Conservation (phyloP, 345 rosid species). For the Excoecaria cochinchinensis region DNA sequence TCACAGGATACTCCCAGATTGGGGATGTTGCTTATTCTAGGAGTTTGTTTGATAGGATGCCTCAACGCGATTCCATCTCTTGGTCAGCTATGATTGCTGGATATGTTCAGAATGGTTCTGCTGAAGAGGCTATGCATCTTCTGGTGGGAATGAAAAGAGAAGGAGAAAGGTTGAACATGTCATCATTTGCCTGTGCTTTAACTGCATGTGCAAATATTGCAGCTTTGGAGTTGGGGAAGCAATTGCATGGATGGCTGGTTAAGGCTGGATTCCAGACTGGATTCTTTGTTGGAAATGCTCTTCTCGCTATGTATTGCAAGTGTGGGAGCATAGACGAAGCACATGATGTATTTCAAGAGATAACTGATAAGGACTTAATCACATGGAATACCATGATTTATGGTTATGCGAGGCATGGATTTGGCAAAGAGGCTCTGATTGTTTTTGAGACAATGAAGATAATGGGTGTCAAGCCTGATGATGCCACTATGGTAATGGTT, state of each 20-base stretch:
- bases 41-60: slow-evolving; percentile 53
- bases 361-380: slow-evolving; percentile 56
- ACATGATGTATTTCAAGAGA: slow-evolving; percentile 46
- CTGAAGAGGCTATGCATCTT: slow-evolving; percentile 51
- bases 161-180: slow-evolving; percentile 59
- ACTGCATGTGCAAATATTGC: slow-evolving; percentile 64
- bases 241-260: slow-evolving; percentile 60
- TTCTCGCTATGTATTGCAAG: slow-evolving; percentile 69
- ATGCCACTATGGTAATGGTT: slow-evolving; percentile 50
- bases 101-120: slow-evolving; percentile 53
- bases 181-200: slow-evolving; percentile 56
- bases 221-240: slow-evolving; percentile 66
- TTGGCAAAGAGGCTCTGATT: slow-evolving; percentile 50
- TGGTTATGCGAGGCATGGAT: slow-evolving; percentile 71
- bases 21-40: slow-evolving; percentile 46
- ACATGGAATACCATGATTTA: slow-evolving; percentile 72
- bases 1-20: slow-evolving; percentile 61
- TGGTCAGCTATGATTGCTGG: slow-evolving; percentile 82
- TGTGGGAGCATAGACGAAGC: slow-evolving; percentile 78
- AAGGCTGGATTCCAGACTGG: slow-evolving; percentile 62
- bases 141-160: slow-evolving; percentile 58
- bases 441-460: slow-evolving; percentile 60
- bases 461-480: slow-evolving; percentile 55
- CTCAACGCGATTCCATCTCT: slow-evolving; percentile 54
- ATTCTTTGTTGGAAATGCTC: slow-evolving; percentile 63